A percentile compares a stretch with the other conserved stretches of the same genome.
Evolutionary conservation across 352 stramenopile genomes (phyloP).

Genomic region (Pythium folliculosum): DNA sequence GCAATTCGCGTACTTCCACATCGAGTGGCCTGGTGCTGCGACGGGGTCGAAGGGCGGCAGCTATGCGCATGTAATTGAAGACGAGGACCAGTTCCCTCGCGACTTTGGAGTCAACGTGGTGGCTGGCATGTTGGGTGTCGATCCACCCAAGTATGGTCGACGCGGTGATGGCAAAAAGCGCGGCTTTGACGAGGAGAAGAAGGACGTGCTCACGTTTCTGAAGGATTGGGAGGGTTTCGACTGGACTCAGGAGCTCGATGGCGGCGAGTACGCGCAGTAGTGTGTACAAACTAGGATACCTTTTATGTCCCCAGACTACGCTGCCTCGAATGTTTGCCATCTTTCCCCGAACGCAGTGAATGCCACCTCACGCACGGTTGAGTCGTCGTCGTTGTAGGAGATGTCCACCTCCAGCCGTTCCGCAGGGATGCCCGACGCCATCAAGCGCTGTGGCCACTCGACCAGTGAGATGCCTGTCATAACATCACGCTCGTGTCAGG

Average conservation of each 20-base stretch:
- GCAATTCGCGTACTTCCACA: slow-evolving; percentile 87
- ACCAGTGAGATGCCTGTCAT: slow-evolving; percentile 57
- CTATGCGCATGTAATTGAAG: slow-evolving; percentile 84
- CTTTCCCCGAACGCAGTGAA: slow-evolving; percentile 45
- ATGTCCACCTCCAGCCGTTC: slow-evolving; percentile 66
- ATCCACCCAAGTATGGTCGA: slow-evolving; percentile 63
- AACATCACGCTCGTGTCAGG: neutral
- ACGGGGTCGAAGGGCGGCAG: slow-evolving; percentile 40
- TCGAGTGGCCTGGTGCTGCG: slow-evolving; percentile 50
- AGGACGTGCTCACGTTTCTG: slow-evolving; percentile 60
- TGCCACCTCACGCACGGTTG: slow-evolving; percentile 38
- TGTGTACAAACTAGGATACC: neutral
- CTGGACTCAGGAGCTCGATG: slow-evolving; percentile 74
- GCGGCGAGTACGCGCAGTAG: slow-evolving; percentile 45
- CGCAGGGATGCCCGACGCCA: slow-evolving; percentile 34
- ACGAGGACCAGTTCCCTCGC: slow-evolving; percentile 68
- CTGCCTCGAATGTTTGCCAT: slow-evolving; percentile 35
- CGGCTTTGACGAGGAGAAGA: slow-evolving; percentile 60
- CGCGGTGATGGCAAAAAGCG: slow-evolving; percentile 40
- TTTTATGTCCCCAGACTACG: neutral
- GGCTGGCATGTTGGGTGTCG: slow-evolving; percentile 72
- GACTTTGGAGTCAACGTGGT: slow-evolving; percentile 83
- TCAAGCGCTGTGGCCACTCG: slow-evolving; percentile 77
- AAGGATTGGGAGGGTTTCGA: slow-evolving; percentile 72
- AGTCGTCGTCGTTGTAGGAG: slow-evolving; percentile 44